Evolutionary conservation across 805 yeast genomes (phyloP), one percentile per base, ranked within the genome.

Genomic region (Millerozyma acaciae): DNA sequence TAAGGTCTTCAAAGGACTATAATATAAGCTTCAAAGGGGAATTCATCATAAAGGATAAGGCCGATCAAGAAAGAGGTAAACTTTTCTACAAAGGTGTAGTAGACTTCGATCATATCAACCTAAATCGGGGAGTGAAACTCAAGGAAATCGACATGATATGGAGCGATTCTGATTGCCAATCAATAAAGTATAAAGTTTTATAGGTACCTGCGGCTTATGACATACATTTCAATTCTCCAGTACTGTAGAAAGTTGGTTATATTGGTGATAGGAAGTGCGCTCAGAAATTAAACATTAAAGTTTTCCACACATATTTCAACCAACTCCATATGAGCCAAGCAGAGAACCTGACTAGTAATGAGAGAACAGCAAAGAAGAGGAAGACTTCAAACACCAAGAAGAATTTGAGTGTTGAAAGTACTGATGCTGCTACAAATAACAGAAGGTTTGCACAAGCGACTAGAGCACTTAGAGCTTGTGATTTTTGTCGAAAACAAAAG

Each of bases 391-490:
- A n/a, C n/a, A n/a, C n/a, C n/a, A n/a, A n/a, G n/a, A n/a, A n/a
- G n/a, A n/a, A n/a, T n/a, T n/a, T n/a, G n/a, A n/a, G n/a, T n/a
- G n/a, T n/a, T n/a, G n/a, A n/a, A n/a, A n/a, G n/a, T n/a, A n/a
- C n/a, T n/a, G n/a, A n/a, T 22, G 3, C 6, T 12, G 25, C n/a
- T 12, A 14, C 30, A 5, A 27, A 14, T 27, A 27, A 17, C 12
- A 20, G 30, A 7, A 27, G 20, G 17, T 17, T 14, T 27, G 30
- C 30, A 27, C 30, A 27, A 10, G 30, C 30, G 14, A 28, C 32
- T 9, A 43, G 83, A 26, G 75, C 80, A 0, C 44, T 70, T 1
- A 62, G 59, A 30, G 84, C 84, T 1, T 77, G 84, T 50, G 68
- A 67, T 5, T 48, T 62, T 6, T 77, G 84, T 47, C 62, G 82